These are phyloP conservation scores for Metschnikowia noctiluminum DNA, from an alignment of 805 yeast species.

Conservation along the genomic window DNA sequence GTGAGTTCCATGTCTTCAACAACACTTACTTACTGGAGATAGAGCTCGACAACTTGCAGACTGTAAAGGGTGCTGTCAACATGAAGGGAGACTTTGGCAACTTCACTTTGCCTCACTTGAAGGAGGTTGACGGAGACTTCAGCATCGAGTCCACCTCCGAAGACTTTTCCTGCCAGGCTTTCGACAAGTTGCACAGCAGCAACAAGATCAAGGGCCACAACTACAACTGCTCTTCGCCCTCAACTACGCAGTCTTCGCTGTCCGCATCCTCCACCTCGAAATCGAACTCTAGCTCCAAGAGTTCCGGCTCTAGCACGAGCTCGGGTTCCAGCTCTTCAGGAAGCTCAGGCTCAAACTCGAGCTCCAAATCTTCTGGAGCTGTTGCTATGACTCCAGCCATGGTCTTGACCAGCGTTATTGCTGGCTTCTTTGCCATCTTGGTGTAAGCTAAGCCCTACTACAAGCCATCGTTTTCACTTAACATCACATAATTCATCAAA, in stretches of 20 bases:
- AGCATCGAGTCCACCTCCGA: constrained; percentile 31
- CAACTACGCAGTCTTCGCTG: constrained; percentile 23
- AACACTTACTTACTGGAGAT: constrained; percentile 37
- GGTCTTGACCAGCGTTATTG: constrained; percentile 24
- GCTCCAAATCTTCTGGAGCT: constrained; percentile 19
- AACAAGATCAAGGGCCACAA: constrained; percentile 43
- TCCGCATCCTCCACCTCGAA: constrained; percentile 10
- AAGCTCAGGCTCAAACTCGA: constrained; percentile 16
- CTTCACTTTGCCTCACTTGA: constrained; percentile 36
- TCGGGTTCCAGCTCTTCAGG: too few relatives aligned
- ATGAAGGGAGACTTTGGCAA: constrained; percentile 36
- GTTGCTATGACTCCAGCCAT: constrained; percentile 17
- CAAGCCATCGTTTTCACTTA: too few relatives aligned
- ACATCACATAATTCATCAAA: neutral
- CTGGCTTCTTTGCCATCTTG: constrained; percentile 27
- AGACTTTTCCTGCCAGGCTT: constrained; percentile 36
- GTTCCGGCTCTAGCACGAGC: too few relatives aligned
- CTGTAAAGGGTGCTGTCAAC: constrained; percentile 40
- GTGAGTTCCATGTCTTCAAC: constrained; percentile 41
- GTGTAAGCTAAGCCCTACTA: too few relatives aligned
- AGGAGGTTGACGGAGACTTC: constrained; percentile 43
- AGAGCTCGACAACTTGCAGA: constrained; percentile 27
- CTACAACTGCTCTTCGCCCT: constrained; percentile 39
- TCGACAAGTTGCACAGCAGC: constrained; percentile 30
- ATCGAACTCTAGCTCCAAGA: too few relatives aligned